Percentiles rank a stretch among this genome's conserved stretches.
These are phyloP conservation scores for Aspergillus conjunctus DNA, from an alignment of 495 filamentous ascomycete genomes.

Conservation along the genomic window DNA sequence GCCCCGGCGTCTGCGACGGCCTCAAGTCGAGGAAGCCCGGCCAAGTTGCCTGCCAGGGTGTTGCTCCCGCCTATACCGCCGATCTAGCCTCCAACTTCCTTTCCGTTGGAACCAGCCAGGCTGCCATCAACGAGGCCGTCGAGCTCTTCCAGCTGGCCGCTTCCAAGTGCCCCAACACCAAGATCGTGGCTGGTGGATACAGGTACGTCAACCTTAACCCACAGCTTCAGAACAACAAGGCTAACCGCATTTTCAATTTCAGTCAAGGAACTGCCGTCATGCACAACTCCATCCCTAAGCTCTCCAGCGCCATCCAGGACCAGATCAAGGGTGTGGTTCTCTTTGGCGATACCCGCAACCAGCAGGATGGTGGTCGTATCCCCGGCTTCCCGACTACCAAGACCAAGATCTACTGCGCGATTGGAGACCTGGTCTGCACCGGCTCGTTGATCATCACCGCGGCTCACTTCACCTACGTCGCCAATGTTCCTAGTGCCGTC, in stretches of 20 bases:
- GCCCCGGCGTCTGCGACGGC: constrained; percentile 40
- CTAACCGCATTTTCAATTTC: constrained; percentile 6
- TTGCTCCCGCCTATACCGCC: constrained; percentile 36
- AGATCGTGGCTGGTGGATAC: constrained; percentile 59
- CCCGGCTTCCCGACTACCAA: constrained; percentile 47
- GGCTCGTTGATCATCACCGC: constrained; percentile 51
- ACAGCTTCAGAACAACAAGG: background rate
- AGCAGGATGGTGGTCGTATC: constrained; percentile 49
- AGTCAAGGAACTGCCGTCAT: constrained; percentile 59
- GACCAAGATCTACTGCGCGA: constrained; percentile 52
- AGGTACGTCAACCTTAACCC: constrained; percentile 22
- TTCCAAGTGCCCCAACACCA: constrained; percentile 53
- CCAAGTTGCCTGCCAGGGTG: constrained; percentile 39
- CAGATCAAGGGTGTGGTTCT: constrained; percentile 54
- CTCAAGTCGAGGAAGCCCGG: constrained; percentile 30
- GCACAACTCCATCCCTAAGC: constrained; percentile 47
- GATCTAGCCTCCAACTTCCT: constrained; percentile 30
- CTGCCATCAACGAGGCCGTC: constrained; percentile 42
- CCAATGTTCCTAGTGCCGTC: constrained; percentile 22
- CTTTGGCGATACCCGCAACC: constrained; percentile 59
- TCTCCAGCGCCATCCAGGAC: constrained; percentile 38
- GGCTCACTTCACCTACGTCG: constrained; percentile 48
- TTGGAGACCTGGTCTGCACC: constrained; percentile 53
- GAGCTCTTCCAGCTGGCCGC: constrained; percentile 39
- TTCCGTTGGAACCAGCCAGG: constrained; percentile 29